phyloP scores from a whole-genome alignment of 1,139 yeast species.

The Diutina neorugosa region DNA sequence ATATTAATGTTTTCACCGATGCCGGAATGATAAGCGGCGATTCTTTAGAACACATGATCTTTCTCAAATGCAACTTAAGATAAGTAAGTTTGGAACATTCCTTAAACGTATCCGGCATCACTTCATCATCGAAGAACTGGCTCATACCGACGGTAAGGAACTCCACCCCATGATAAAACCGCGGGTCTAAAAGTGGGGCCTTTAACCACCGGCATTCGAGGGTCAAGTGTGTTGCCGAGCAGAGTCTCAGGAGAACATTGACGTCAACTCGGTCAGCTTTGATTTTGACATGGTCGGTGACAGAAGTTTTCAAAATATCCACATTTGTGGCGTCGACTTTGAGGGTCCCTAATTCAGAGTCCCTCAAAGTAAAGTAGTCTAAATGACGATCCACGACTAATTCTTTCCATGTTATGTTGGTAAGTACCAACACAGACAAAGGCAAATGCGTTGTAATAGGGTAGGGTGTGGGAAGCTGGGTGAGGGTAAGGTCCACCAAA shows the following conservation, averaged over 20 bases:
- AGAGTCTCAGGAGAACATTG: background rate
- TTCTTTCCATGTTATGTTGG: background rate
- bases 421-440: background rate
- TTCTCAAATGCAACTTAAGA: background rate
- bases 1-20: background rate
- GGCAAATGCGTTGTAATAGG: background rate
- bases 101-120: background rate
- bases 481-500: background rate
- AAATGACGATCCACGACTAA: background rate
- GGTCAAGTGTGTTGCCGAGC: background rate
- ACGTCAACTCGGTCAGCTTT: background rate
- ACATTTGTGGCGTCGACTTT: background rate
- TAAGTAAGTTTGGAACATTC: background rate
- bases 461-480: background rate
- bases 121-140: background rate
- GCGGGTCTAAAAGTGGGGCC: background rate
- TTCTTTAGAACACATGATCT: background rate
- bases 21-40: background rate
- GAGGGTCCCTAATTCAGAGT: background rate
- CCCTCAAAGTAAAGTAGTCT: background rate
- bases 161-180: background rate
- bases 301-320: background rate
- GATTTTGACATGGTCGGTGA: background rate
- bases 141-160: background rate
- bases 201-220: background rate